Percentiles rank a stretch among this genome's conserved stretches.
Evolutionary conservation across 2,329 filamentous ascomycete genomes (phyloP).

Genomic region (Alternaria solani): DNA sequence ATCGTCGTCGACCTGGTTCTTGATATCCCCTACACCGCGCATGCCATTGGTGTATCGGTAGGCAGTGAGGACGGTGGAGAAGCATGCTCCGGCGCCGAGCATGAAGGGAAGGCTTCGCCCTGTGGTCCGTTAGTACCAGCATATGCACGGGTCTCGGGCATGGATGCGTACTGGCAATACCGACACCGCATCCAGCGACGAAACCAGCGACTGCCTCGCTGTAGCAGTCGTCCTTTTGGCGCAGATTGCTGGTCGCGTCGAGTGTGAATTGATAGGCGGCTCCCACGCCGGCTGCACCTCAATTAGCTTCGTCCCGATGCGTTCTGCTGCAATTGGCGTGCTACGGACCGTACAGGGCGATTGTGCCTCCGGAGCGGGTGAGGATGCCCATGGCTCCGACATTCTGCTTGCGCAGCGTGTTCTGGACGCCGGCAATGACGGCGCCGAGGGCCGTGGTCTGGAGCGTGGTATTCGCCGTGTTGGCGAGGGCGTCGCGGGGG

Average conservation of each 20-base stretch:
- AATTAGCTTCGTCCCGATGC: conserved; percentile 35
- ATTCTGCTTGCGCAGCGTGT: conserved; percentile 84
- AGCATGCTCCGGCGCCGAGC: conserved; percentile 70
- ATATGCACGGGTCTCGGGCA: neutral
- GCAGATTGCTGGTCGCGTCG: conserved; percentile 80
- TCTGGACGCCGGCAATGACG: conserved; percentile 80
- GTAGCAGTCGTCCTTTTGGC: conserved; percentile 81
- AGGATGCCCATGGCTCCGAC: conserved; percentile 82
- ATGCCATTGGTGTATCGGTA: conserved; percentile 74
- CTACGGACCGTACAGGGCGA: conserved; percentile 70
- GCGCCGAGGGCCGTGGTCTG: conserved; percentile 73
- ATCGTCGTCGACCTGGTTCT: conserved; percentile 66
- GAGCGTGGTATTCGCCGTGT: conserved; percentile 69
- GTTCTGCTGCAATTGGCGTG: neutral
- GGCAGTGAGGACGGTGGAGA: conserved; percentile 66
- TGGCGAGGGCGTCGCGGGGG: conserved; percentile 76
- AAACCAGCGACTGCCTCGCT: conserved; percentile 81
- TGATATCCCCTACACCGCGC: conserved; percentile 58
- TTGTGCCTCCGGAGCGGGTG: conserved; percentile 77
- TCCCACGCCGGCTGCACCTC: conserved; percentile 71
- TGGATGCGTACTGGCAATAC: conserved; percentile 70
- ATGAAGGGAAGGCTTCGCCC: conserved; percentile 73
- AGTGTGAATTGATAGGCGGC: conserved; percentile 80
- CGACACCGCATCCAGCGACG: conserved; percentile 74
- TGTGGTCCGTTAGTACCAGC: conserved; percentile 42